These are phyloP conservation scores for Yueomyces sp. DNA, from an alignment of 805 yeast genomes.

Conservation along the genomic window DNA sequence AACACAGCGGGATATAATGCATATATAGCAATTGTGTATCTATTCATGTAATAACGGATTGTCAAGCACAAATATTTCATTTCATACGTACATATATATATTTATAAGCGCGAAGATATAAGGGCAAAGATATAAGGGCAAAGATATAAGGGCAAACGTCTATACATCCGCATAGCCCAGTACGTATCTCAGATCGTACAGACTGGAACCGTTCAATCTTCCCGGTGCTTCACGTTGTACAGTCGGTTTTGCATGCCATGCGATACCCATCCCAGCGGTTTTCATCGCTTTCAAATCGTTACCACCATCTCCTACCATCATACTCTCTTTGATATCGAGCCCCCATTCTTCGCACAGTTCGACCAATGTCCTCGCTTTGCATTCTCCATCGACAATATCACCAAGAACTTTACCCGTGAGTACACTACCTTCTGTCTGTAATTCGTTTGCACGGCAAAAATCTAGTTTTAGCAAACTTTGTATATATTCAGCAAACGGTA, in stretches of 20 bases:
- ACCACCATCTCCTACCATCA: conserved; percentile 96
- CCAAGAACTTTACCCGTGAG: conserved; percentile 74
- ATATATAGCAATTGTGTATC: too few species aligned
- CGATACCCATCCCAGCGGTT: conserved; percentile 84
- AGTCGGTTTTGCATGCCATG: conserved; percentile 94
- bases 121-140: background rate
- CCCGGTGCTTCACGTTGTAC: conserved; percentile 80
- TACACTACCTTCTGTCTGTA: conserved; percentile 34
- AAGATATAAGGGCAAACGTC: background rate
- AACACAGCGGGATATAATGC: background rate
- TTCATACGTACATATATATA: too few species aligned
- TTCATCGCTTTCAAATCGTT: conserved; percentile 90
- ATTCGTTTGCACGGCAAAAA: conserved; percentile 76
- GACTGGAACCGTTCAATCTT: conserved; percentile 57
- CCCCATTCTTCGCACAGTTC: conserved; percentile 44
- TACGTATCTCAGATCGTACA: conserved; percentile 67
- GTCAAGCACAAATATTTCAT: too few species aligned
- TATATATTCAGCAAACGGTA: conserved; percentile 72
- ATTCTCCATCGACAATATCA: conserved; percentile 71
- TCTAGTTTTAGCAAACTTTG: conserved; percentile 57
- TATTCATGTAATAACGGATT: too few species aligned
- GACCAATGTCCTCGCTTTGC: conserved; percentile 60
- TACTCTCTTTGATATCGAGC: conserved; percentile 38
- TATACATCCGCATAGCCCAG: conserved; percentile 37
- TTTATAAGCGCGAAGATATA: too few species aligned